Evolutionary conservation across 257 asterid genomes (phyloP).

Genomic region (Fraxinus anomala): DNA sequence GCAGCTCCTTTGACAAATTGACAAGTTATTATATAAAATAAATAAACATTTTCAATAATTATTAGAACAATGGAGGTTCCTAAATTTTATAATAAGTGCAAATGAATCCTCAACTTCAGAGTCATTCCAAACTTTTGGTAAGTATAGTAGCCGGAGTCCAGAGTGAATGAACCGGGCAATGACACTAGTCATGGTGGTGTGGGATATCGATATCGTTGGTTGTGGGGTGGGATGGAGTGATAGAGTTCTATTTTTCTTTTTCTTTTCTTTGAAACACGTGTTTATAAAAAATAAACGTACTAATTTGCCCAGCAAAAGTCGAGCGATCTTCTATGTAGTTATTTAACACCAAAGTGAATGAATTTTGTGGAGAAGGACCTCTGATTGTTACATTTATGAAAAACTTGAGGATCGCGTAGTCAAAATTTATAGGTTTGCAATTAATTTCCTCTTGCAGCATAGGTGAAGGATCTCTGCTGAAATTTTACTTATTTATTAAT

Average conservation of each 20-base stretch:
- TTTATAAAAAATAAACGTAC: too few species aligned
- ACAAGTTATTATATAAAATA: background rate
- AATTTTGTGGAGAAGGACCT: background rate
- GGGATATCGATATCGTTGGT: too few species aligned
- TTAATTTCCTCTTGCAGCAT: background rate
- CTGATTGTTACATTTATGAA: background rate
- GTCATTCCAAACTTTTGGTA: background rate
- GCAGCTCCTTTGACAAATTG: constrained; percentile 35
- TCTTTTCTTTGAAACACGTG: too few species aligned
- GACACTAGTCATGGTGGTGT: too few species aligned
- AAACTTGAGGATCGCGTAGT: background rate
- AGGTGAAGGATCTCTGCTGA: background rate
- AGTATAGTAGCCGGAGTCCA: too few species aligned
- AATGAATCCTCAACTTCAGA: background rate
- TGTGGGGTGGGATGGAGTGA: too few species aligned
- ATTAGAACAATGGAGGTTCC: background rate
- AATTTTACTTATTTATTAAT: background rate
- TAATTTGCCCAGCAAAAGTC: too few species aligned
- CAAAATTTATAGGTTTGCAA: background rate
- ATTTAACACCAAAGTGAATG: background rate
- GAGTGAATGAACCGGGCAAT: too few species aligned
- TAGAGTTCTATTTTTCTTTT: too few species aligned
- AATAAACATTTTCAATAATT: background rate
- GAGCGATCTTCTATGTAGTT: background rate
- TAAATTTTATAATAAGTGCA: background rate